These are phyloP conservation scores for Vigna hirtella DNA, from an alignment of 306 rosid species.

Conservation along the genomic window DNA sequence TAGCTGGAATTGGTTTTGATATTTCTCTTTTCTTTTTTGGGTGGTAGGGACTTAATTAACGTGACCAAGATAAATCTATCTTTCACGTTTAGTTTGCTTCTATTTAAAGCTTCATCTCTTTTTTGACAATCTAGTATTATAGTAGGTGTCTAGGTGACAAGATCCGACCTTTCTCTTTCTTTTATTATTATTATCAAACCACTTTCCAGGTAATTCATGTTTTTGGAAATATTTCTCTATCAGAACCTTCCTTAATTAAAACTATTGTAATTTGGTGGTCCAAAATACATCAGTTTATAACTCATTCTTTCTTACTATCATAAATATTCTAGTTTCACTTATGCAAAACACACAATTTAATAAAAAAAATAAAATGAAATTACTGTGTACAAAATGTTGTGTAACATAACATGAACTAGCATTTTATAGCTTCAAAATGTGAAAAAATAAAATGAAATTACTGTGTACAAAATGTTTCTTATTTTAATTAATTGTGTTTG, in stretches of 20 bases:
- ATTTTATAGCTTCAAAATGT: too few relatives aligned
- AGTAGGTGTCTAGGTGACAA: slow-evolving; percentile 46
- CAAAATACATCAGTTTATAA: background rate
- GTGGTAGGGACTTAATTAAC: slow-evolving; percentile 47
- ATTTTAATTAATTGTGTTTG: too few relatives aligned
- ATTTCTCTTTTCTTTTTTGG: background rate
- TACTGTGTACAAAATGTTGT: too few relatives aligned
- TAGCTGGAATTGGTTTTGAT: slow-evolving; percentile 23
- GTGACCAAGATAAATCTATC: slow-evolving; percentile 40
- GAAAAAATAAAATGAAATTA: too few relatives aligned
- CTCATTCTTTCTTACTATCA: background rate
- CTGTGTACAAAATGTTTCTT: too few relatives aligned
- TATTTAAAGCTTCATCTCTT: slow-evolving; percentile 44
- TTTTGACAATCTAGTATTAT: slow-evolving; percentile 42
- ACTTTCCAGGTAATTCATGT: slow-evolving; percentile 19
- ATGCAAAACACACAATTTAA: background rate
- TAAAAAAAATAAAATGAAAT: too few relatives aligned
- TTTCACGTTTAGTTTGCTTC: slow-evolving; percentile 50
- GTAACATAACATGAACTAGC: too few relatives aligned
- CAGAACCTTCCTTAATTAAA: background rate
- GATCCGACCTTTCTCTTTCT: slow-evolving; percentile 47
- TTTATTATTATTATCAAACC: slow-evolving; percentile 29
- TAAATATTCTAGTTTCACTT: background rate
- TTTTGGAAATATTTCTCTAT: slow-evolving; percentile 19
- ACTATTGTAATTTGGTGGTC: background rate